Base-by-base conservation (phyloP, 1,139 yeast species). In the Petasospora fabianii region DNA sequence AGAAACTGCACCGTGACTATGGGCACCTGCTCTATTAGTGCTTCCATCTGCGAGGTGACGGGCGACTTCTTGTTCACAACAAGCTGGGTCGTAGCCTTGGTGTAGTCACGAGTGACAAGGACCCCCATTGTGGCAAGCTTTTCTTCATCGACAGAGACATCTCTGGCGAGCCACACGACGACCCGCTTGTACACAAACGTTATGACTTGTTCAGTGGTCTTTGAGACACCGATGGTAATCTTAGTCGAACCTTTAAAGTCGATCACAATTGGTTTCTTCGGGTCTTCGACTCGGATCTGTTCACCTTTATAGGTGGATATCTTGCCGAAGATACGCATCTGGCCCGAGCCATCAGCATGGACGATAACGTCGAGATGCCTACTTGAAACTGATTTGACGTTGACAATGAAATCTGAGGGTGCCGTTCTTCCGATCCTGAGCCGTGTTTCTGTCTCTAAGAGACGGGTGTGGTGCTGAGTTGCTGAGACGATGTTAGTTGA, bases 21-120 rank as follows among this genome's bases (percentile, higher is more conserved):
- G 3, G 54, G 54, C 1, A 47, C 38, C 13, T 42, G 44, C 5
- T 42, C 29, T 17, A 48, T 26, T 24, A 53, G 27, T 2, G 55
- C 51, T 12, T 47, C 51, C 11, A 47, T 27, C 4, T 43, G 45
- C 3, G 43, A 32, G 2, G 50, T 43, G 3, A 41, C 35, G 9
- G 30, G 41, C 3, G 41, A 31, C 7, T 34, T 36, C 21, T 39
- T 27, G 5, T 19, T 18, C 5, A 34, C 30, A 2, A 53, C 31
- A 8, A 48, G n/a, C 20, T 46, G 51, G 12, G 56, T 51, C 2
- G 53, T 49, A 2, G 30, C 37, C 12, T 26, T 22, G 17, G 35
- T 15, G 16, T 19, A 27, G 22, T 34, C 37, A 20, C 35, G 36
- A 6, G 42, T 34, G 3, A 38, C 44, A 2, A 33, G 27, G 3